Percentiles rank a stretch among this genome's conserved stretches.
phyloP scores from a whole-genome alignment of 371 early-diverging fungal species.

The Mortierella sp. region DNA sequence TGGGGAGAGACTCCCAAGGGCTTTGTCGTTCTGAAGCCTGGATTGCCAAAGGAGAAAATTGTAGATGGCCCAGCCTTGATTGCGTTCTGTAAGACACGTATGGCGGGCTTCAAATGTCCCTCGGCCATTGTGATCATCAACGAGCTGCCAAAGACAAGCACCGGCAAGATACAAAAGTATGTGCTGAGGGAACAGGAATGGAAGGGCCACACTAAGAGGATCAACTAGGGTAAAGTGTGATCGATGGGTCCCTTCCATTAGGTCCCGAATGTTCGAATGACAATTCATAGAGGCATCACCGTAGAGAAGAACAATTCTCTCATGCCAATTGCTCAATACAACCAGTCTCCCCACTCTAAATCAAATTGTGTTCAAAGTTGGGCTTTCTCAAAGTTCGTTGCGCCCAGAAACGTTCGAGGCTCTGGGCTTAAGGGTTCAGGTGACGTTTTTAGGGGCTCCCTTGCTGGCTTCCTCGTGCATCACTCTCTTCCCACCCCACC shows the following conservation, averaged over 20 bases:
- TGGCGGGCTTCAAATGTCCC: slow-evolving; percentile 69
- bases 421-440: no score
- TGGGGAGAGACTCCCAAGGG: slow-evolving; percentile 82
- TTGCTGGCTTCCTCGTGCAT: not conserved
- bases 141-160: slow-evolving; percentile 65
- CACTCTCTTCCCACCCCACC: not conserved
- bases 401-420: no score
- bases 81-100: slow-evolving; percentile 56
- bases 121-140: slow-evolving; percentile 53
- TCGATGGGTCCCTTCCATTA: no score
- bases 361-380: no score
- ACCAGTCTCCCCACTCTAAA: no score
- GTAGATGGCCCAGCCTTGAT: slow-evolving; percentile 55
- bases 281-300: no score
- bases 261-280: no score
- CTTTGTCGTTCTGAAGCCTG: slow-evolving; percentile 65
- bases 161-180: slow-evolving; percentile 65
- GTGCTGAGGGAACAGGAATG: slow-evolving; percentile 59
- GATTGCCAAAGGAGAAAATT: slow-evolving; percentile 22
- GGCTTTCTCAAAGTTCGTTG: no score
- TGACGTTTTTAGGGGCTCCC: no score
- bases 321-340: no score
- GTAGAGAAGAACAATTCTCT: no score
- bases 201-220: slow-evolving; percentile 54
- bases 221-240: slow-evolving; percentile 53